A percentile compares a stretch with the other conserved stretches of the same genome.
These are phyloP conservation scores for Schoenoplectus triqueter DNA, from an alignment of 202 grass and related monocot genomes.

Conservation along the genomic window DNA sequence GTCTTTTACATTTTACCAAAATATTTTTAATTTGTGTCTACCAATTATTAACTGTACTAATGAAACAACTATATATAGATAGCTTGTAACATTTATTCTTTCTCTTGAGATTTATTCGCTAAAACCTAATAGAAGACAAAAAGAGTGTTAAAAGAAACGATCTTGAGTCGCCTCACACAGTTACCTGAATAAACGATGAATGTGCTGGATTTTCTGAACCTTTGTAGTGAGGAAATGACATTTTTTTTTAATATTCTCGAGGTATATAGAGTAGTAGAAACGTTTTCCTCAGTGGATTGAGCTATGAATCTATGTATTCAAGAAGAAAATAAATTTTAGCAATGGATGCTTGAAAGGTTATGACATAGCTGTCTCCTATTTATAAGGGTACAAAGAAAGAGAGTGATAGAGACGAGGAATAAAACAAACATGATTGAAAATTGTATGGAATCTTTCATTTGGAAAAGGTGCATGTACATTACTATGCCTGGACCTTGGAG, in stretches of 20 bases:
- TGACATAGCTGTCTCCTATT: conserved; percentile 9
- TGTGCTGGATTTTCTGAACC: neutral
- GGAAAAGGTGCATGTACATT: neutral
- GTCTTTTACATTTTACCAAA: neutral
- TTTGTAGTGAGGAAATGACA: conserved; percentile 22
- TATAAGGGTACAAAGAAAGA: neutral
- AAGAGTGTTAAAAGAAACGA: neutral
- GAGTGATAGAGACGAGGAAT: neutral
- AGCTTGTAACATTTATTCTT: neutral
- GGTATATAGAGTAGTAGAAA: neutral
- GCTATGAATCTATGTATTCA: neutral
- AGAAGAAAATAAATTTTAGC: neutral
- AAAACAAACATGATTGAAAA: neutral
- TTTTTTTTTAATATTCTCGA: neutral
- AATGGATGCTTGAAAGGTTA: neutral
- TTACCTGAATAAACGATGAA: neutral
- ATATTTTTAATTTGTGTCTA: neutral
- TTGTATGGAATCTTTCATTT: neutral
- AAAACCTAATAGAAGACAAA: neutral
- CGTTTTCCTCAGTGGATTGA: neutral
- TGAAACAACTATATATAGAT: neutral
- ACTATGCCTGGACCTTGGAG: no score
- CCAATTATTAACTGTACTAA: neutral
- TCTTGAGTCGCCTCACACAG: neutral
- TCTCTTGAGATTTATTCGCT: neutral